A percentile compares a stretch with the other conserved stretches of the same genome.
phyloP scores from a whole-genome alignment of 2,329 filamentous ascomycete species.

The Periconia sp. region DNA sequence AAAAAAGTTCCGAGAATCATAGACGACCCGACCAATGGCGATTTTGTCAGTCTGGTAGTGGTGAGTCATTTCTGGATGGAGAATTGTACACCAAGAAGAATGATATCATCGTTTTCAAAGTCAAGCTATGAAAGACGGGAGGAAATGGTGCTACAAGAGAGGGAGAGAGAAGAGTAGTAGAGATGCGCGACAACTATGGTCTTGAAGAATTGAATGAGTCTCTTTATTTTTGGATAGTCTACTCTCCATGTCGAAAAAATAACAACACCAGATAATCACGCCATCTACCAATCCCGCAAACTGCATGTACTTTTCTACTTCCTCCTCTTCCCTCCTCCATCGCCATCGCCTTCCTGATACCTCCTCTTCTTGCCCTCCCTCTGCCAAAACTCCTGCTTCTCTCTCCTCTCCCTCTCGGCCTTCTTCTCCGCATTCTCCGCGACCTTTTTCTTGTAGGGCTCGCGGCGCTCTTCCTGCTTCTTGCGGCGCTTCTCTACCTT shows the following conservation, averaged over 20 bases:
- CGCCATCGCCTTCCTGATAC: conserved; percentile 53
- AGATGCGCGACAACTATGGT: too few species aligned
- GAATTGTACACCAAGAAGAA: too few species aligned
- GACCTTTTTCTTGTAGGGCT: conserved; percentile 79
- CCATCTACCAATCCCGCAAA: neutral
- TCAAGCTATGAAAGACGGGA: too few species aligned
- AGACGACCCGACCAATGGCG: too few species aligned
- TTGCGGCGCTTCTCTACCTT: conserved; percentile 78
- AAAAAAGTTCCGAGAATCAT: too few species aligned
- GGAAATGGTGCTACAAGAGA: too few species aligned
- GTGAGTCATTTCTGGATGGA: too few species aligned
- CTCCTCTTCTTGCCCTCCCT: conserved; percentile 82
- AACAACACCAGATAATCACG: neutral
- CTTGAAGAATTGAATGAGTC: too few species aligned
- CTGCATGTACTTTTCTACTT: conserved; percentile 7
- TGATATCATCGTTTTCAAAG: too few species aligned
- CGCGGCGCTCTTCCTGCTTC: conserved; percentile 86
- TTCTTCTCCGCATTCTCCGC: conserved; percentile 83
- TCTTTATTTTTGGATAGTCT: too few species aligned
- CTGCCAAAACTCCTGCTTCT: conserved; percentile 90
- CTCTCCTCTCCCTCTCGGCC: conserved; percentile 81
- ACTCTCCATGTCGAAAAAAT: neutral
- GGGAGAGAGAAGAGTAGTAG: too few species aligned
- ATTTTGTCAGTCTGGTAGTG: too few species aligned
- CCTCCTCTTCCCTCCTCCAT: conserved; percentile 38